A percentile compares a stretch with the other conserved stretches of the same genome.
phyloP scores from a whole-genome alignment of 768 basidiomycete genomes.

The Pholiota conissans region DNA sequence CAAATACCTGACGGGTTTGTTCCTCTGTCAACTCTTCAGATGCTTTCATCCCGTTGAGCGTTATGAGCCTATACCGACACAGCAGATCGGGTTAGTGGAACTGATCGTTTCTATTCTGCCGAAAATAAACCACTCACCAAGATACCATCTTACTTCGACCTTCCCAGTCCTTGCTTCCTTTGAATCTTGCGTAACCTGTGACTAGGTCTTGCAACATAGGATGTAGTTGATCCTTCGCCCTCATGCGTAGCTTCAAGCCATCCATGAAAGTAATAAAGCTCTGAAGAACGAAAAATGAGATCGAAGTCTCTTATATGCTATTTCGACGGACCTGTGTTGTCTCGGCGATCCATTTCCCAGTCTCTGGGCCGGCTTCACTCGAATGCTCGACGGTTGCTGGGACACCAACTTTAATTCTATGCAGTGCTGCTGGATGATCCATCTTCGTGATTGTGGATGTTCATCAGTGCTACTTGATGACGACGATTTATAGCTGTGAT shows the following conservation, averaged over 20 bases:
- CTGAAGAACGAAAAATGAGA: conserved; percentile 37
- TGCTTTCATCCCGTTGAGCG: conserved; percentile 95
- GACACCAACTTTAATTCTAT: conserved; percentile 88
- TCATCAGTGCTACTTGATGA: background rate
- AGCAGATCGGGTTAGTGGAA: background rate
- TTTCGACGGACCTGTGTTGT: conserved; percentile 79
- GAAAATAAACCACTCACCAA: conserved; percentile 58
- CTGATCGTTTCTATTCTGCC: background rate
- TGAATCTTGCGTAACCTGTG: conserved; percentile 90
- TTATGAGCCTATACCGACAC: conserved; percentile 72
- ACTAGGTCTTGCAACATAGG: conserved; percentile 95
- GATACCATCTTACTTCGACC: conserved; percentile 90
- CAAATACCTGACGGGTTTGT: conserved; percentile 80
- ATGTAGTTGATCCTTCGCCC: conserved; percentile 97
- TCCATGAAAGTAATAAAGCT: conserved; percentile 99
- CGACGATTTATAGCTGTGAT: conserved; percentile 1
- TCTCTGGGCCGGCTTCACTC: conserved; percentile 88
- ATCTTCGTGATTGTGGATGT: conserved; percentile 19
- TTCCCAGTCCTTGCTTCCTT: conserved; percentile 95
- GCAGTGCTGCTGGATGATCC: conserved; percentile 82
- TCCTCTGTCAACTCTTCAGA: conserved; percentile 96
- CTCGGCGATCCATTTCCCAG: conserved; percentile 96
- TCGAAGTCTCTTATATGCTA: background rate
- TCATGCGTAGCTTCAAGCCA: conserved; percentile 84
- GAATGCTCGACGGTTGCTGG: conserved; percentile 97